Percentiles rank a stretch among this genome's conserved stretches.
phyloP scores from a whole-genome alignment of 805 yeast genomes.

The Millerago galiae region DNA sequence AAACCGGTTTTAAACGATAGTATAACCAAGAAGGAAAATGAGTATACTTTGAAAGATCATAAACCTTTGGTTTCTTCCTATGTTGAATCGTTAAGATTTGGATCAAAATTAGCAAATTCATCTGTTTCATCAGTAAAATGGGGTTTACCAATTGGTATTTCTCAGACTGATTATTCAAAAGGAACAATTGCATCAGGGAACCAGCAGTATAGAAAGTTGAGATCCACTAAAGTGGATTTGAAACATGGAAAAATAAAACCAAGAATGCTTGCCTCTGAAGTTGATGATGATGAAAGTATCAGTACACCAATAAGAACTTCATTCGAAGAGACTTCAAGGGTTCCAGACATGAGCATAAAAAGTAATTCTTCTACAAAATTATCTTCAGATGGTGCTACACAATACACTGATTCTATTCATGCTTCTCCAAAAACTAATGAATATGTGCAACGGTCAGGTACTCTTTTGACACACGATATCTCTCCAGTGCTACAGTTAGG shows the following conservation, averaged over 20 bases:
- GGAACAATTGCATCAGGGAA: slow-evolving; percentile 2
- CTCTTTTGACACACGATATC: slow-evolving; percentile 15
- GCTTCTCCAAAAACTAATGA: background rate
- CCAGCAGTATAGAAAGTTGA: slow-evolving; percentile 9
- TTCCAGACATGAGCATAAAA: background rate
- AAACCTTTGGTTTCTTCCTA: slow-evolving; percentile 48
- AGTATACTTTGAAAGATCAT: slow-evolving; percentile 13
- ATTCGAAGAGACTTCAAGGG: background rate
- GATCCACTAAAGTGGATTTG: slow-evolving; percentile 33
- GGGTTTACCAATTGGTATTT: slow-evolving; percentile 50
- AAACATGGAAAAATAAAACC: slow-evolving; percentile 61
- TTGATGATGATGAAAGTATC: slow-evolving; percentile 50
- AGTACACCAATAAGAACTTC: background rate
- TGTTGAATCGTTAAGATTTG: slow-evolving; percentile 36
- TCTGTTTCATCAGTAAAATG: slow-evolving; percentile 40
- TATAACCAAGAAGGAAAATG: background rate
- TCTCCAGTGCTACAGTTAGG: slow-evolving; percentile 20
- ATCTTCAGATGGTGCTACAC: background rate
- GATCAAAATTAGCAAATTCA: slow-evolving; percentile 43
- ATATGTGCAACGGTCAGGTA: slow-evolving; percentile 16
- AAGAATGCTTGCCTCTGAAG: slow-evolving; percentile 66
- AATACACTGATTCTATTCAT: background rate
- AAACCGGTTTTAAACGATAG: background rate
- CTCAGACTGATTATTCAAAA: slow-evolving; percentile 35
- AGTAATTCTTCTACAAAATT: slow-evolving; percentile 4